Evolutionary conservation across 192 early-diverging fungal species (phyloP), one percentile per base, ranked within the genome.

Genomic region (Tieghemiomyces parasiticus): DNA sequence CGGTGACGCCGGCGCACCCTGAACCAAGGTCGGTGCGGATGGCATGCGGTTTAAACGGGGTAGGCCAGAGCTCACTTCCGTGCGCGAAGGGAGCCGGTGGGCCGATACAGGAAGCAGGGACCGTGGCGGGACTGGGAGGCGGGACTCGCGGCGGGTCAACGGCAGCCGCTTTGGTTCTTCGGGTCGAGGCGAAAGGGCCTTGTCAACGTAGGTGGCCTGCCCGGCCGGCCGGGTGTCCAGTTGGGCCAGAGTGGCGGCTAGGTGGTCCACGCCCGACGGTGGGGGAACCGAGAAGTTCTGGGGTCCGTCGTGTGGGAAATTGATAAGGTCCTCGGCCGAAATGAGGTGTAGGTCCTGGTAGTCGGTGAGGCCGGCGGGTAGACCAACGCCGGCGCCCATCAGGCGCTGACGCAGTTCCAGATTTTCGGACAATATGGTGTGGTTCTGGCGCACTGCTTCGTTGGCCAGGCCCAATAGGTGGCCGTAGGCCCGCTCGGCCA

Each of bases 401-500:
- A 56, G 32, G 13, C 13, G 20, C 29, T 24, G 32, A 9, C 54
- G 54, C 31, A 56, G 34, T 31, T 20, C 6, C 24, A 34, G 32
- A 29, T 56, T 56, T 34, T 56, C 54, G 19, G 13, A 3, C 31
- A 34, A 30, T 16, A 56, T 26, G 9, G 20, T 14, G 9, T 34
- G 30, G 29, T 31, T n/a, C 30, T 33, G 54, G 16, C 20, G 34
- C 54, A 29, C 28, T 13, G 54, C 28, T 34, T 56, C 54, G 6
- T 16, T 29, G 2, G 16, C 32, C 24, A 34, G 6, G 16, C 33
- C 31, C 31, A 30, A n/a, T 16, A 56, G 34, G 8, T 56, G 54
- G 32, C 16, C 30, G 54, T 56, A 56, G 31, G 54, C 54, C 54
- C 32, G 28, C 33, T 56, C 54, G 14, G 54, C 54, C 13, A 56